phyloP scores from a whole-genome alignment of 345 rosid species.

The Noccaea bulbosa region DNA sequence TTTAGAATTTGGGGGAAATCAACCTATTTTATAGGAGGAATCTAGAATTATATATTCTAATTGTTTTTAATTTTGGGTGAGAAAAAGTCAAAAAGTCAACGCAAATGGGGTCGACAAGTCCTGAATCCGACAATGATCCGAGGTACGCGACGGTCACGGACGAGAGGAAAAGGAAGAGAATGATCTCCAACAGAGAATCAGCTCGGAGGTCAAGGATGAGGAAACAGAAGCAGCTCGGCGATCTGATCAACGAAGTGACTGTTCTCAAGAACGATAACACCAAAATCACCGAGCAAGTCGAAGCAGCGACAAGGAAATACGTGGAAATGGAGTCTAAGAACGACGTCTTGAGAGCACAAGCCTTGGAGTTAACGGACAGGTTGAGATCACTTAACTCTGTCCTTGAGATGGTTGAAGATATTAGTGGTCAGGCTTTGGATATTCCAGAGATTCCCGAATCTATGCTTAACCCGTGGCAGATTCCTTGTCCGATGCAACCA shows the following conservation, averaged over 20 bases:
- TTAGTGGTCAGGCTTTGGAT: conserved; percentile 60
- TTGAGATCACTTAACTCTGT: conserved; percentile 62
- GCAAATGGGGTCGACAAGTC: conserved; percentile 55
- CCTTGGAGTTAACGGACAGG: conserved; percentile 67
- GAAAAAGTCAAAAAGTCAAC: conserved; percentile 16
- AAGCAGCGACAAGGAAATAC: conserved; percentile 42
- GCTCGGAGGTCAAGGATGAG: conserved; percentile 81
- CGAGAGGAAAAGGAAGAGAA: conserved; percentile 86
- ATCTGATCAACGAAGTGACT: conserved; percentile 56
- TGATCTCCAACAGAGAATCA: conserved; percentile 88
- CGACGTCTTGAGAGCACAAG: conserved; percentile 68
- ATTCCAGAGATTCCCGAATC: conserved; percentile 75
- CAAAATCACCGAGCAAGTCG: conserved; percentile 46
- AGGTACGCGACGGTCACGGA: conserved; percentile 49
- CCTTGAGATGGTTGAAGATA: conserved; percentile 62
- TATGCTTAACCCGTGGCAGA: conserved; percentile 65
- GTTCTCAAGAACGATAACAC: conserved; percentile 56
- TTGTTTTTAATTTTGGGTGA: conserved; percentile 5
- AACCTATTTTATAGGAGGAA: conserved; percentile 1
- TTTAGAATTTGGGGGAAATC: background rate
- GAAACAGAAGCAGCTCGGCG: conserved; percentile 78
- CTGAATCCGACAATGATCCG: conserved; percentile 73
- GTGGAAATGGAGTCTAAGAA: conserved; percentile 64
- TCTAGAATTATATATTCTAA: conserved; percentile 6
- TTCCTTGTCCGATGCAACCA: conserved; percentile 59